Conservation (phyloP, 768 basidiomycete species). For the Leucogyrophana mollusca region DNA sequence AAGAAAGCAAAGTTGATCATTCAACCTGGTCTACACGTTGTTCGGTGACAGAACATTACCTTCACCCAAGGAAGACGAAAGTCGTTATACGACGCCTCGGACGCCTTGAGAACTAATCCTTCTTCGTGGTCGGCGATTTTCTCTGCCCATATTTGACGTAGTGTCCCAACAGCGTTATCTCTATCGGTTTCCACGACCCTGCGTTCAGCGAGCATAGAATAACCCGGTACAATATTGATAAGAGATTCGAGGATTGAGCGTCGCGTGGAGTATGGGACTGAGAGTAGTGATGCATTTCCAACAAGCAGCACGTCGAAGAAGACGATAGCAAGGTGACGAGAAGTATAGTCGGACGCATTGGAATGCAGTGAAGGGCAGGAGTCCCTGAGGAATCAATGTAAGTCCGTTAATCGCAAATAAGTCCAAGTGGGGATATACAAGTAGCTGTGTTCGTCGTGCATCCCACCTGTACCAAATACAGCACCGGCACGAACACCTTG, state of each 20-base stretch:
- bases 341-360: constrained; percentile 31
- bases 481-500: constrained; percentile 44
- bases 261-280: constrained; percentile 55
- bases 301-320: constrained; percentile 86
- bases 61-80: constrained; percentile 77
- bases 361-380: constrained; percentile 44
- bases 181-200: constrained; percentile 37
- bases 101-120: constrained; percentile 78
- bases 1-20: neutral
- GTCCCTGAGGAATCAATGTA: constrained; percentile 15
- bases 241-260: constrained; percentile 60
- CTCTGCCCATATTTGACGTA: constrained; percentile 49
- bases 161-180: constrained; percentile 14
- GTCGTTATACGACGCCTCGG: constrained; percentile 66
- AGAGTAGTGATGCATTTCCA: constrained; percentile 57
- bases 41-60: constrained; percentile 28
- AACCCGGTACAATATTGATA: constrained; percentile 53
- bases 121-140: constrained; percentile 56
- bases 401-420: constrained; percentile 30
- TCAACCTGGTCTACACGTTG: constrained; percentile 16
- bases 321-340: constrained; percentile 71
- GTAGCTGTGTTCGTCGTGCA: constrained; percentile 18
- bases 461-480: constrained; percentile 13
- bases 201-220: constrained; percentile 62
- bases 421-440: constrained; percentile 20